A percentile compares a stretch with the other conserved stretches of the same genome.
phyloP scores from a whole-genome alignment of 73 alveolate genomes.

The Paramecium pentaurelia region DNA sequence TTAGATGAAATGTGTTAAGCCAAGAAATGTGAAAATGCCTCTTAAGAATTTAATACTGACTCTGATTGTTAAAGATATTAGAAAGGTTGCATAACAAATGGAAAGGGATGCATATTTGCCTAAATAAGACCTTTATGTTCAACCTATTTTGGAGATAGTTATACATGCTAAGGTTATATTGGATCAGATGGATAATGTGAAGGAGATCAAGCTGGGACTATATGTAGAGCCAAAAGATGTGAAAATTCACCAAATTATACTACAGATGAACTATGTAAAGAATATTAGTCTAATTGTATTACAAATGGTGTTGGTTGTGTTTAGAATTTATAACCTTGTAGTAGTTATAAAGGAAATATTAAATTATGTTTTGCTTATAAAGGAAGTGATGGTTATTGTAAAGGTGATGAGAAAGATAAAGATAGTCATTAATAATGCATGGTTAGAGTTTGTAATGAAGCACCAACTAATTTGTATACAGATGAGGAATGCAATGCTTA shows the following conservation, averaged over 20 bases:
- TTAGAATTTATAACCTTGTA: background rate
- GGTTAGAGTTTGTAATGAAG: background rate
- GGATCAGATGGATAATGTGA: slow-evolving; percentile 29
- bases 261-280: slow-evolving; percentile 4
- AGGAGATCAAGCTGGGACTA: background rate
- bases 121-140: background rate
- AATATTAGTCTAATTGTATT: background rate
- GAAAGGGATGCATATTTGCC: background rate
- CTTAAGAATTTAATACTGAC: background rate
- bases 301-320: background rate
- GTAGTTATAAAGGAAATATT: background rate
- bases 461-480: background rate
- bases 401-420: background rate
- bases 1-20: background rate
- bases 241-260: background rate
- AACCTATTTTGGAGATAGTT: background rate
- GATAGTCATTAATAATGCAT: background rate
- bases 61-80: background rate
- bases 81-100: background rate
- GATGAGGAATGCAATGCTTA: background rate
- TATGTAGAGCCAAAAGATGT: background rate
- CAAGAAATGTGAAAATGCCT: background rate
- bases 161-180: background rate
- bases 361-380: background rate
- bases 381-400: background rate